Base-by-base conservation (phyloP, 83 land plant genomes). In the Isoetes engelmannii region DNA sequence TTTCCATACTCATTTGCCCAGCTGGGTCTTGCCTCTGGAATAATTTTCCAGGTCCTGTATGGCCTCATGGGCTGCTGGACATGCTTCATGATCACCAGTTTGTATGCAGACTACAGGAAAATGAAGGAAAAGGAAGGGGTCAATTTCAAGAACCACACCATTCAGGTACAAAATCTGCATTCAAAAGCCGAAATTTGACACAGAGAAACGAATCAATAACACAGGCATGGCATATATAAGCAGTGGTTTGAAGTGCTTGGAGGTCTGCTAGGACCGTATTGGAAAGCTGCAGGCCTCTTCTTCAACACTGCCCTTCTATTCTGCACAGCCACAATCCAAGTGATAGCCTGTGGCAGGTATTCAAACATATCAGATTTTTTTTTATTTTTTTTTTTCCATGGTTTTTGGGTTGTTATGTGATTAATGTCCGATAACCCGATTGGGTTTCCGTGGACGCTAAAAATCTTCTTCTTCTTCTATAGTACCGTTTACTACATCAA, bases 201-300 rank as follows among this genome's bases (percentile, higher is more conserved):
- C 7, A 7, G 37, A 20, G 19, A 54, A 4, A 2, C 3, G 20
- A 51, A 45, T 43, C 42, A 7, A 37, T 68, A 5, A 49, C 37
- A 28, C 37, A 28, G 37, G 37, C 37, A 28, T 28, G 2, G 37
- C 37, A 2, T n/a, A n/a, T n/a, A 42, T 12, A 8, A 58, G 72
- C 88, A 90, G 95, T 90, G 95, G 90, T 90, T 86, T 75, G 96
- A 87, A 68, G 91, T 90, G 3, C 85, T 90, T 47, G 96, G 84
- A 75, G 96, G 90, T 50, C 72, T 90, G 19, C 59, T 87, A 69
- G 96, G 96, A 53, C 83, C 72, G 19, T 80, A 82, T 61, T 90
- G 91, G 96, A 85, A 85, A 66, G 75, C 81, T 37, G 65, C 61
- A 18, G 91, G 91, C 58, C 83, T 90, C 5, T 57, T 76, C 68